Conservation (phyloP, 1,284 basidiomycete genomes). For the Sanghuangporus sanghuang region DNA sequence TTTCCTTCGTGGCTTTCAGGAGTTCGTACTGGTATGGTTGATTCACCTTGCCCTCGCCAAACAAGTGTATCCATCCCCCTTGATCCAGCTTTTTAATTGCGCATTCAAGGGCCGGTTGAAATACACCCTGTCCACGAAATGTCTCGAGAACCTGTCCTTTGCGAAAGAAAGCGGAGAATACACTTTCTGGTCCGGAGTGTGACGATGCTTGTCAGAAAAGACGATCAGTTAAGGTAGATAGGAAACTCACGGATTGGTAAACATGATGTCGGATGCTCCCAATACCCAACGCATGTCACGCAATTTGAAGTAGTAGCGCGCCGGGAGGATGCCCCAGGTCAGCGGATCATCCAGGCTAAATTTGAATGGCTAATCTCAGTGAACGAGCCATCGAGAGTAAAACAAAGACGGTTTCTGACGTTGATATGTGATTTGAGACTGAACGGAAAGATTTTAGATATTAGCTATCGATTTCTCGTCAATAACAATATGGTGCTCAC, state of each 20-base stretch:
- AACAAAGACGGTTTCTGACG: slow-evolving; percentile 43
- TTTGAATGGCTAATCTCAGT: slow-evolving; percentile 11
- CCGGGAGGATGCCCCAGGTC: slow-evolving; percentile 79
- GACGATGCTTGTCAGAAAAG: neutral
- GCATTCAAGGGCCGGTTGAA: slow-evolving; percentile 81
- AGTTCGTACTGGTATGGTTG: slow-evolving; percentile 56
- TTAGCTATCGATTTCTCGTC: neutral
- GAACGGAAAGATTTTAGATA: slow-evolving; percentile 7
- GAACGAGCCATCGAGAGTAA: neutral
- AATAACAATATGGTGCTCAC: slow-evolving; percentile 40
- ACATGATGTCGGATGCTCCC: slow-evolving; percentile 92
- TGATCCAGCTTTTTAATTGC: slow-evolving; percentile 77
- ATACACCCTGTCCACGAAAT: slow-evolving; percentile 84
- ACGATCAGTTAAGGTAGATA: neutral
- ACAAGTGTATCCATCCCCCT: slow-evolving; percentile 93
- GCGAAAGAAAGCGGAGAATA: slow-evolving; percentile 80
- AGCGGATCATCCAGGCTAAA: slow-evolving; percentile 66
- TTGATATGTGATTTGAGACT: slow-evolving; percentile 92
- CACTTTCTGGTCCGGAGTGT: slow-evolving; percentile 41
- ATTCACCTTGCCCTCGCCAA: slow-evolving; percentile 90
- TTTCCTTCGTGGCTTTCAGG: neutral
- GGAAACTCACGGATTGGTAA: slow-evolving; percentile 77
- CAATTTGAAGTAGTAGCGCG: slow-evolving; percentile 52
- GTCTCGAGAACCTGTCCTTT: slow-evolving; percentile 94
- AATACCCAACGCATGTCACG: slow-evolving; percentile 77